Evolutionary conservation across 345 rosid genomes (phyloP), one percentile per base, ranked within the genome.

Genomic region (Gossypium longicalyx): DNA sequence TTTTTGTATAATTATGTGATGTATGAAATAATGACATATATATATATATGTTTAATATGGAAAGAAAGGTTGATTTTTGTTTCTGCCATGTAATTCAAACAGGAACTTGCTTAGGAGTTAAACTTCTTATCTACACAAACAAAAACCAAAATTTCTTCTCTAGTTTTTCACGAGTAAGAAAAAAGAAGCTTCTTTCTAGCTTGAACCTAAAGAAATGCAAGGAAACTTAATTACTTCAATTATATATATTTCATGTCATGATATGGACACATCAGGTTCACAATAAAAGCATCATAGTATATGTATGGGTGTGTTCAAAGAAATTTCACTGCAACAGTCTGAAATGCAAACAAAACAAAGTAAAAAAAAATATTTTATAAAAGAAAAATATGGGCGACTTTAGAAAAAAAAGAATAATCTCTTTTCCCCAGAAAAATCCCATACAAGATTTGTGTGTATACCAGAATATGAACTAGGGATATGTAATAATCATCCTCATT

Each of bases 281-380:
- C 10, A 7, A n/a, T 29, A 54, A 22, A 17, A 54, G 5, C 2
- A 8, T n/a, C 10, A 19, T 56, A 9, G 7, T 20, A 8, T 57
- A 22, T 58, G 2, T 1, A 27, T 4, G 25, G 49, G 67, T 19
- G 38, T 64, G 15, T 64, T 64, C 72, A 49, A 16, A 16, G 72
- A 69, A 69, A 69, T 69, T 51, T 69, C 72, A 69, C 72, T 4
- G 59, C 43, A 17, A 25, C 20, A 23, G 57, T 15, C 41, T 67
- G 71, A 22, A 57, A 23, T 67, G 71, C 41, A 57, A 23, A 48
- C 12, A 9, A 61, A 41, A 9, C 20, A 63, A 63, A 10, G 7
- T 23, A 1, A 16, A 7, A 16, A 7, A 8, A 45, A 45, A 47
- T 13, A 45, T 45, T 64, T 34, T 34, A 34, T 34, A 34, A 3